A percentile compares a stretch with the other conserved stretches of the same genome.
Conservation (phyloP, 2,329 filamentous ascomycete species). For the Scopulariopsis brevicaulis region DNA sequence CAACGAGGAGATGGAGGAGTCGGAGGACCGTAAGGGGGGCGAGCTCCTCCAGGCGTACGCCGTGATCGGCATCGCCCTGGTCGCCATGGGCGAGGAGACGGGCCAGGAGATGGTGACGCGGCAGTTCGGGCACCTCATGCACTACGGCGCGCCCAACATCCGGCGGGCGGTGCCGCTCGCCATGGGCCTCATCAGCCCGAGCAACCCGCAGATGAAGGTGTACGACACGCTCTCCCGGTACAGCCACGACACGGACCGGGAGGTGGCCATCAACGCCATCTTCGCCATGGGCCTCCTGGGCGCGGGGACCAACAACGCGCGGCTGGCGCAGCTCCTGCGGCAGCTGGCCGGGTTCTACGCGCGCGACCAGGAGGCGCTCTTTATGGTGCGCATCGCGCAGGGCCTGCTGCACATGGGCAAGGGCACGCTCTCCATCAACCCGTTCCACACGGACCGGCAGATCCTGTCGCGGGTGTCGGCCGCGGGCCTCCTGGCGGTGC, state of each 20-base stretch:
- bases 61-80: conserved; percentile 83
- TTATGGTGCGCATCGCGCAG: conserved; percentile 98
- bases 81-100: conserved; percentile 96
- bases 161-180: conserved; percentile 90
- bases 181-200: conserved; percentile 92
- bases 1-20: conserved; percentile 93
- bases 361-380: conserved; percentile 87
- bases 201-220: conserved; percentile 99
- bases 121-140: conserved; percentile 97
- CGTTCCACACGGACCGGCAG: conserved; percentile 98
- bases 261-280: conserved; percentile 96
- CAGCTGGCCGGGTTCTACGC: conserved; percentile 98
- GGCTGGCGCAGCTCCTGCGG: conserved; percentile 83
- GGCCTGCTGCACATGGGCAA: conserved; percentile 98
- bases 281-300: conserved; percentile 98
- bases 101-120: conserved; percentile 98
- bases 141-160: conserved; percentile 96
- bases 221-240: conserved; percentile 97
- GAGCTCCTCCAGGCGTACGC: conserved; percentile 94
- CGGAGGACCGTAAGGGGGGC: conserved; percentile 89
- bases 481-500: conserved; percentile 77
- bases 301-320: conserved; percentile 95
- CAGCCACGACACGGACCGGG: conserved; percentile 96
- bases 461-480: conserved; percentile 87
- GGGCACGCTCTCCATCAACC: conserved; percentile 87